Percentiles rank a stretch among this genome's conserved stretches.
Conservation (phyloP, 202 grass and related monocot genomes). For the Setaria italica region DNA sequence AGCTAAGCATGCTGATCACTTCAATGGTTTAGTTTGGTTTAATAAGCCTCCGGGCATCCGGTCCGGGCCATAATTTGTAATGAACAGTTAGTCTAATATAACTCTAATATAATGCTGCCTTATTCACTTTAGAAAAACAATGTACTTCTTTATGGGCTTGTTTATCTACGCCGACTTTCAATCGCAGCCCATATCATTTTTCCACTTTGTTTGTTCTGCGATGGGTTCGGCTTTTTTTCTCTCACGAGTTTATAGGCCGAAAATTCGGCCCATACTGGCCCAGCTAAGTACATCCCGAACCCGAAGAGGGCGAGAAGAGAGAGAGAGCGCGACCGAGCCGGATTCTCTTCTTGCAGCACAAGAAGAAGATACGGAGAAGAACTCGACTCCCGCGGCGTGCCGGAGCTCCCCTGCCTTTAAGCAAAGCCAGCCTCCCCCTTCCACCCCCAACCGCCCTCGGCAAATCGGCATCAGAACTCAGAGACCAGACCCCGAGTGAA, state of each 20-base stretch:
- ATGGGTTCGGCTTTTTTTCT: no score
- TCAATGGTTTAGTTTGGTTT: no score
- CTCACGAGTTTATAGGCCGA: no score
- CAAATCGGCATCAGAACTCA: background rate
- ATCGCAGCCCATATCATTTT: no score
- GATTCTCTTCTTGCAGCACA: constrained; percentile 41
- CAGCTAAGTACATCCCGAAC: background rate
- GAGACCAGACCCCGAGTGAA: background rate
- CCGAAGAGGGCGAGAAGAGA: background rate
- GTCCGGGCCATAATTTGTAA: no score
- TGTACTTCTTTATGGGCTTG: no score
- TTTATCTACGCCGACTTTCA: no score
- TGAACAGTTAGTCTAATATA: background rate
- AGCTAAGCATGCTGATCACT: no score
- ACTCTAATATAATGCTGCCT: no score
- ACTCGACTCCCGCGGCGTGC: constrained; percentile 1
- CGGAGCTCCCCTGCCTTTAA: background rate
- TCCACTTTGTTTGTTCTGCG: no score
- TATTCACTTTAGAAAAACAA: no score
- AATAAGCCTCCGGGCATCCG: no score
- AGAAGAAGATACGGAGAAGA: constrained; percentile 30
- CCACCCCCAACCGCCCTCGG: background rate
- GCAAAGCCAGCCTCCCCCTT: background rate
- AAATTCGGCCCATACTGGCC: background rate
- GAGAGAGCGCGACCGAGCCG: background rate